These are phyloP conservation scores for Oryza glaberrima DNA, from an alignment of 176 grass and related monocot species.

Conservation along the genomic window DNA sequence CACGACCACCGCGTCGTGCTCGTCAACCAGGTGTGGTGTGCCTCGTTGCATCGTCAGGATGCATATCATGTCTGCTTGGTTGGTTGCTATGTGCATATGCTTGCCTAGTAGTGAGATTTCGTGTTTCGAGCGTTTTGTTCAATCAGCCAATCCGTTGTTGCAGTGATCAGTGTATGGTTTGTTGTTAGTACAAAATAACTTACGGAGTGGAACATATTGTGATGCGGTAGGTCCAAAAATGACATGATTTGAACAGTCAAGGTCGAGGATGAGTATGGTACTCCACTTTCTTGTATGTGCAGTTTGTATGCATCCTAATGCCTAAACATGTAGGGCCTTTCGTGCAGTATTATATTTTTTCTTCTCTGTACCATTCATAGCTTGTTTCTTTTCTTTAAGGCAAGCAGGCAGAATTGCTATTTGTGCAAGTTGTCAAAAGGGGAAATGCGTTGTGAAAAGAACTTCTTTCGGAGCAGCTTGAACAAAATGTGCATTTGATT, in stretches of 20 bases:
- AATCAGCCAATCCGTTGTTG: background rate
- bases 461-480: background rate
- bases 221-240: constrained; percentile 16
- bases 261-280: background rate
- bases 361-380: constrained; percentile 7
- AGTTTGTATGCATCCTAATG: background rate
- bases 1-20: constrained; percentile 76
- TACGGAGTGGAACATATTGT: background rate
- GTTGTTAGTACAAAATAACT: background rate
- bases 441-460: background rate
- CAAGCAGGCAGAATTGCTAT: background rate
- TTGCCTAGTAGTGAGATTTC: background rate
- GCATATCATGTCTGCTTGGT: background rate
- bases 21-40: constrained; percentile 63
- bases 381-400: constrained; percentile 16
- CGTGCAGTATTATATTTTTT: background rate
- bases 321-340: background rate
- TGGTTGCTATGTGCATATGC: background rate
- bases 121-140: background rate
- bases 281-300: background rate
- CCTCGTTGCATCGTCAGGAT: background rate
- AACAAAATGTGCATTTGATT: constrained; percentile 3
- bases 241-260: background rate
- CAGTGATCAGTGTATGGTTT: background rate
- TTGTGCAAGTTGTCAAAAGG: background rate